A percentile compares a stretch with the other conserved stretches of the same genome.
These are phyloP conservation scores for Termitomyces sp. DNA, from an alignment of 768 basidiomycete genomes.

Conservation along the genomic window DNA sequence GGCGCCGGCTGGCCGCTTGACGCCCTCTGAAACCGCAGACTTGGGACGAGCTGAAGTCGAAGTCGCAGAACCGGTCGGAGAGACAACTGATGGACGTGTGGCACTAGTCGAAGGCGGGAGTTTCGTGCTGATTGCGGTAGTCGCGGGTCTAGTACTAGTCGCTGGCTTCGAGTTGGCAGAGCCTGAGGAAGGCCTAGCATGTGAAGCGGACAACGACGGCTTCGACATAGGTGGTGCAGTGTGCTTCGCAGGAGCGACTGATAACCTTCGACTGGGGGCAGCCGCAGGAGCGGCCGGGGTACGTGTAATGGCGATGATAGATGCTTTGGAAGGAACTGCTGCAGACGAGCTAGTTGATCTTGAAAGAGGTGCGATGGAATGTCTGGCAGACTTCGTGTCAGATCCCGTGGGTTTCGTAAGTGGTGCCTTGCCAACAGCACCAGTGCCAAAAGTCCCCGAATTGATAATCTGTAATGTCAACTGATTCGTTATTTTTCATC, in stretches of 20 bases:
- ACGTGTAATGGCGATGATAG: constrained; percentile 25
- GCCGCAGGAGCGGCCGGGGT: constrained; percentile 28
- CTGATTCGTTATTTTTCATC: background rate
- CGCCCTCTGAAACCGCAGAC: constrained; percentile 62
- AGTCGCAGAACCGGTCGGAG: constrained; percentile 47
- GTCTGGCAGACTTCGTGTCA: constrained; percentile 10
- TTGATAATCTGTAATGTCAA: constrained; percentile 44
- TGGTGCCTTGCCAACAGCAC: constrained; percentile 39
- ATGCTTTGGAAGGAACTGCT: constrained; percentile 32
- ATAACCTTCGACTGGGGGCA: constrained; percentile 36
- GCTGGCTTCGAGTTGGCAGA: constrained; percentile 20
- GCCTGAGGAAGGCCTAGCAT: constrained; percentile 27
- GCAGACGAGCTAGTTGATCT: constrained; percentile 36
- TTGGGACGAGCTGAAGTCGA: constrained; percentile 54
- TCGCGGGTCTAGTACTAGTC: background rate
- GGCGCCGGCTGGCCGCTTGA: constrained; percentile 38
- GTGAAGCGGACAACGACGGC: constrained; percentile 35
- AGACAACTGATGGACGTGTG: constrained; percentile 46
- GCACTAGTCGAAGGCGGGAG: constrained; percentile 27
- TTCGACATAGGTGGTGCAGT: constrained; percentile 27
- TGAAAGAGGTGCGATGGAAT: constrained; percentile 19
- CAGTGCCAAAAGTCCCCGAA: constrained; percentile 62
- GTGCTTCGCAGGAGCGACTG: constrained; percentile 36
- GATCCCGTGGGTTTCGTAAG: constrained; percentile 33
- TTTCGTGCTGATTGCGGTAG: constrained; percentile 21